These are phyloP conservation scores for Nicotiana noctiflora DNA, from an alignment of 257 asterid genomes.

Conservation along the genomic window DNA sequence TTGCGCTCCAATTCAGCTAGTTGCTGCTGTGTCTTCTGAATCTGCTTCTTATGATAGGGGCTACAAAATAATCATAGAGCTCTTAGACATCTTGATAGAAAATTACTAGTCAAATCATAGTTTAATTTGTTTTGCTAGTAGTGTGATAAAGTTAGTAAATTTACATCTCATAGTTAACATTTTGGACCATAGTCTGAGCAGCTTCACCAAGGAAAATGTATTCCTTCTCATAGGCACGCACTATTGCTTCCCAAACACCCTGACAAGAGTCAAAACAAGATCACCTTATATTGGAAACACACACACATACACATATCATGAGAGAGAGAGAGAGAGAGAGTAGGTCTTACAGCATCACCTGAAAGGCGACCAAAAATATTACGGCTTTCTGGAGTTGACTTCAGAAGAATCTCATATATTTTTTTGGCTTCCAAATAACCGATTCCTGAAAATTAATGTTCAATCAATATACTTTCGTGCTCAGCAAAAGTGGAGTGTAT, in stretches of 20 bases:
- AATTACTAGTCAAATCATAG: not conserved
- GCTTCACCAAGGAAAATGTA: slow-evolving; percentile 84
- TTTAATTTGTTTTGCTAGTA: not conserved
- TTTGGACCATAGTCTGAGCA: slow-evolving; percentile 88
- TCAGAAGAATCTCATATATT: slow-evolving; percentile 69
- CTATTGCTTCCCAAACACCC: slow-evolving; percentile 96
- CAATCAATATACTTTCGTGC: not conserved
- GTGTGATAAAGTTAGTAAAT: slow-evolving; percentile 12
- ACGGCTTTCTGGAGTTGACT: slow-evolving; percentile 86
- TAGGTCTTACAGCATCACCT: slow-evolving; percentile 93
- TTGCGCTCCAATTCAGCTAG: slow-evolving; percentile 77
- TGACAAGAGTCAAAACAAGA: slow-evolving; percentile 24
- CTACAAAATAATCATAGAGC: slow-evolving; percentile 29
- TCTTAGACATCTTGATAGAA: not conserved
- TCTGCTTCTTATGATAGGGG: slow-evolving; percentile 87
- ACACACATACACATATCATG: not conserved
- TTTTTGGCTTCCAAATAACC: slow-evolving; percentile 76
- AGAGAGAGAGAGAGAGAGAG: slow-evolving; percentile 6
- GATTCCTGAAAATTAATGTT: slow-evolving; percentile 47
- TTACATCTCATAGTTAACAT: slow-evolving; percentile 90
- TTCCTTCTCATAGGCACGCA: slow-evolving; percentile 82
- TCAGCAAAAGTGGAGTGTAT: not conserved
- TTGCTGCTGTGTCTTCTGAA: slow-evolving; percentile 89
- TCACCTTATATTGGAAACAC: slow-evolving; percentile 6
- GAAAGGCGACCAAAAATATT: slow-evolving; percentile 97